Evolutionary conservation across 2,329 filamentous ascomycete genomes (phyloP), one percentile per base, ranked within the genome.

Genomic region (Sarocladium kiliense): DNA sequence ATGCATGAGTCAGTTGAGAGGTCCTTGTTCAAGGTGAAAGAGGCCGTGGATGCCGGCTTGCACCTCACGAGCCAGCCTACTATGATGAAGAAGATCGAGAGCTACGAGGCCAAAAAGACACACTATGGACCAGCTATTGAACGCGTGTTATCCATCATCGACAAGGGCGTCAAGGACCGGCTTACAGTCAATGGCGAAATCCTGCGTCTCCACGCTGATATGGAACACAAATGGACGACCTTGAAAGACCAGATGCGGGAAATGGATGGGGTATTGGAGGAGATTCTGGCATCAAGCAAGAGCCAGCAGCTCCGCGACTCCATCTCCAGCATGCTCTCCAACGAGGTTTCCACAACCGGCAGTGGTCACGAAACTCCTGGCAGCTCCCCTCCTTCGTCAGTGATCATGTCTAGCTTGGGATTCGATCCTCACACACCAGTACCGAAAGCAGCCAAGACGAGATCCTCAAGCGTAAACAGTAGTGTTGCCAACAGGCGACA

Each of bases 121-220:
- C 93, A 97, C 68, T 99, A 97, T 65, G 88, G 91, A 1, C 90
- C 92, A 10, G 93, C 94, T 1, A 95, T 99, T 66, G 90, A 94
- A 67, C 84, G 92, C 41, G 91, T 99, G 7, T 74, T 97, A 18
- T 86, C 87, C 37, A 95, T 97, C 66, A 97, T 97, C 53, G 91
- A 97, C 63, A 93, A 91, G 66, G 94, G 94, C n/a, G 88, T 97
- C 64, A 89, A 89, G 66, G 91, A 97, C 65, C 85, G 94, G n/a
- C 77, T 97, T 51, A 97, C 94, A 0, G 91, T 97, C 55, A 97
- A 99, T 66, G 94, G 94, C 44, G 94, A 97, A 71, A 94, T 97
- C 59, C 72, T 97, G 26, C 84, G 91, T 44, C 77, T 97, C 30
- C 87, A 96, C 64, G 82, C 85, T 6, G 92, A 97, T 63, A 88